Percentiles rank a stretch among this genome's conserved stretches.
Conservation (phyloP, 148 eudicot genomes). For the Drosera capensis region DNA sequence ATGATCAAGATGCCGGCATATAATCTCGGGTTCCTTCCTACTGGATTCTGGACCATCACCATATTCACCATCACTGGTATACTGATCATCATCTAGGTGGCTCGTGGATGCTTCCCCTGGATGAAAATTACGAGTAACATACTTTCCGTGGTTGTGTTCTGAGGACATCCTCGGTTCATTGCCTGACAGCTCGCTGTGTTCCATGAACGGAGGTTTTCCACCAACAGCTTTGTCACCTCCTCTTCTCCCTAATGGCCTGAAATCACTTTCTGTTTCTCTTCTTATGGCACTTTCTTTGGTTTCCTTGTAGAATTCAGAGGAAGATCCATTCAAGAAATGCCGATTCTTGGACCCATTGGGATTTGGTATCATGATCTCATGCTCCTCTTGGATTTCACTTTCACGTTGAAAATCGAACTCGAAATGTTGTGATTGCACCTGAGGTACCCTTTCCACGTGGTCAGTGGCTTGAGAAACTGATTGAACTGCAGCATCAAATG, state of each 20-base stretch:
- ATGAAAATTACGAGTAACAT: slow-evolving; percentile 29
- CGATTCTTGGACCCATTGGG: slow-evolving; percentile 13
- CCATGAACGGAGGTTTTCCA: slow-evolving; percentile 51
- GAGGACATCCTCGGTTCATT: slow-evolving; percentile 71
- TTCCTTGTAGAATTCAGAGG: slow-evolving; percentile 31
- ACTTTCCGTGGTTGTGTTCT: slow-evolving; percentile 43
- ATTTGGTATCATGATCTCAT: slow-evolving; percentile 13
- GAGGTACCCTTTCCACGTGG: neutral
- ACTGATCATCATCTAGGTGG: slow-evolving; percentile 50
- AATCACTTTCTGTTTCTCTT: slow-evolving; percentile 94
- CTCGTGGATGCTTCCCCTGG: slow-evolving; percentile 40
- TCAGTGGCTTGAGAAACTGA: slow-evolving; percentile 57
- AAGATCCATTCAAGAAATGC: slow-evolving; percentile 16
- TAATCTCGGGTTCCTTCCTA: slow-evolving; percentile 79
- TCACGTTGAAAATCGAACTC: slow-evolving; percentile 5
- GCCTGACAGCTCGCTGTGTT: slow-evolving; percentile 49
- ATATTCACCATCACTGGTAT: slow-evolving; percentile 58
- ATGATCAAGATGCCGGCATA: slow-evolving; percentile 82
- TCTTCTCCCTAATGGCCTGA: slow-evolving; percentile 72
- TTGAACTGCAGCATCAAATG: slow-evolving; percentile 79
- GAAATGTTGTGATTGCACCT: neutral
- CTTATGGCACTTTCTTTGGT: slow-evolving; percentile 68
- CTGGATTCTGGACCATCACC: slow-evolving; percentile 43
- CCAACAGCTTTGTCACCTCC: slow-evolving; percentile 50
- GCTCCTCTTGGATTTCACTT: slow-evolving; percentile 55